Percentiles rank a stretch among this genome's conserved stretches.
Conservation (phyloP, 2,329 filamentous ascomycete genomes). For the Karstenula rhodostoma region DNA sequence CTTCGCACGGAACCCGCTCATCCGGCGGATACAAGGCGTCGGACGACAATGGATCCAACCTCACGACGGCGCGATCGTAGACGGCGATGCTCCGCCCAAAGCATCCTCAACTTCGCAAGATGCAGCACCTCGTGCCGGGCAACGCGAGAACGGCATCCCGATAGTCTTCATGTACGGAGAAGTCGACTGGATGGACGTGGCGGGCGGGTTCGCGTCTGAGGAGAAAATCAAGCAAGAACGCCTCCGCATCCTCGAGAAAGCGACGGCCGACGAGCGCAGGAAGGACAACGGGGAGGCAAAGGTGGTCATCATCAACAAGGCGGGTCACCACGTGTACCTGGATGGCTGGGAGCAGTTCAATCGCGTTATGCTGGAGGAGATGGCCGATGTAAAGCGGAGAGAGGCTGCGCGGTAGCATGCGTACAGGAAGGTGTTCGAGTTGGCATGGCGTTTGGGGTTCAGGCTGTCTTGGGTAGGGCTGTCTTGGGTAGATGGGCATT, state of each 20-base stretch:
- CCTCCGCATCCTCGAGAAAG: slow-evolving; percentile 65
- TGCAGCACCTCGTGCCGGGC: slow-evolving; percentile 21
- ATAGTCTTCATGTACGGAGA: slow-evolving; percentile 96
- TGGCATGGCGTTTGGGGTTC: slow-evolving; percentile 17
- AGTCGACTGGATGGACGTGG: slow-evolving; percentile 98
- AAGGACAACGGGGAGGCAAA: slow-evolving; percentile 82
- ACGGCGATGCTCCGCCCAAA: slow-evolving; percentile 32
- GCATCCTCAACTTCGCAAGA: slow-evolving; percentile 18
- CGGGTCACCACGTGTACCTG: slow-evolving; percentile 76
- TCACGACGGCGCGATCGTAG: slow-evolving; percentile 36
- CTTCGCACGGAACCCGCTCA: slow-evolving; percentile 86
- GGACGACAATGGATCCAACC: slow-evolving; percentile 71
- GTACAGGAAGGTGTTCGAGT: background rate
- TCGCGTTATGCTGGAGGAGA: slow-evolving; percentile 68
- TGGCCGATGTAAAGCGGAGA: slow-evolving; percentile 66
- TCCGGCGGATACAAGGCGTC: slow-evolving; percentile 84
- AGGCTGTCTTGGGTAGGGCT: too few species aligned
- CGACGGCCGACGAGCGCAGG: slow-evolving; percentile 71
- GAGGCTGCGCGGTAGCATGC: slow-evolving; percentile 31
- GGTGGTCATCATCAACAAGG: slow-evolving; percentile 78
- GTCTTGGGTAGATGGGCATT: slow-evolving; percentile 1
- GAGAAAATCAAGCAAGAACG: slow-evolving; percentile 78
- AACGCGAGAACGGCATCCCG: slow-evolving; percentile 73
- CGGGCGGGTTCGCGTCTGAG: slow-evolving; percentile 80
- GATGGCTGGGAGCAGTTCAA: slow-evolving; percentile 78